Conservation (phyloP, 1,139 yeast species). For the Diutina neorugosa region DNA sequence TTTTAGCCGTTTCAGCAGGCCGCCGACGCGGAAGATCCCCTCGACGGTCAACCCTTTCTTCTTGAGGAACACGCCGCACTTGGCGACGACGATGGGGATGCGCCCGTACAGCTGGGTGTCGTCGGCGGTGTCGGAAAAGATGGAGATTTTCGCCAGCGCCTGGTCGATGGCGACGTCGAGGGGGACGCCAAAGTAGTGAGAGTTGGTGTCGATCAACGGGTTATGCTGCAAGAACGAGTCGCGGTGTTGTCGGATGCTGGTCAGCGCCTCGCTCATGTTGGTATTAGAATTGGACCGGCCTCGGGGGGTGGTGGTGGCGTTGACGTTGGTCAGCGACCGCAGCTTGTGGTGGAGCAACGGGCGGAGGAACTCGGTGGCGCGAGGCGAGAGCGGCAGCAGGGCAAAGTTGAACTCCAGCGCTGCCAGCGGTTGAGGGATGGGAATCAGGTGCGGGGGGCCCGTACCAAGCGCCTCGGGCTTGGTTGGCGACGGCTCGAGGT, state of each 20-base stretch:
- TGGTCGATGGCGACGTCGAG: slow-evolving; percentile 56
- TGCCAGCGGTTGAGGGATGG: not conserved
- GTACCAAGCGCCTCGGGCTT: slow-evolving; percentile 8
- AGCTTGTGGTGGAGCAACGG: slow-evolving; percentile 40
- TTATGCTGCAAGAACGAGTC: slow-evolving; percentile 41
- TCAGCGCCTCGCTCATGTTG: slow-evolving; percentile 17
- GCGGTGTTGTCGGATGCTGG: slow-evolving; percentile 38
- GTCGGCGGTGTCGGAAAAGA: slow-evolving; percentile 22
- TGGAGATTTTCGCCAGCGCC: slow-evolving; percentile 67
- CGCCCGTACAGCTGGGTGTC: slow-evolving; percentile 59
- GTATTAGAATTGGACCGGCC: slow-evolving; percentile 25
- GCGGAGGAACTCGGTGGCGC: slow-evolving; percentile 24
- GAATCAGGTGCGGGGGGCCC: not conserved
- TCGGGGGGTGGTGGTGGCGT: slow-evolving; percentile 13
- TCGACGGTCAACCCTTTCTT: slow-evolving; percentile 66
- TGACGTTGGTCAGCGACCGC: slow-evolving; percentile 36
- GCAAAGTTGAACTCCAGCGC: not conserved
- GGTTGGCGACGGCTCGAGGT: slow-evolving; percentile 6
- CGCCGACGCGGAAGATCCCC: slow-evolving; percentile 91
- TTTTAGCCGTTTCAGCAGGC: slow-evolving; percentile 78
- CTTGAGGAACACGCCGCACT: slow-evolving; percentile 81
- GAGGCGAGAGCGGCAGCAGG: slow-evolving; percentile 8
- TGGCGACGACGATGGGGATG: slow-evolving; percentile 87
- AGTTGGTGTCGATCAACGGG: slow-evolving; percentile 33
- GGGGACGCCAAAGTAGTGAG: slow-evolving; percentile 76